A percentile compares a stretch with the other conserved stretches of the same genome.
phyloP scores from a whole-genome alignment of 371 early-diverging fungal genomes.

The Sporodiniella umbellata region DNA sequence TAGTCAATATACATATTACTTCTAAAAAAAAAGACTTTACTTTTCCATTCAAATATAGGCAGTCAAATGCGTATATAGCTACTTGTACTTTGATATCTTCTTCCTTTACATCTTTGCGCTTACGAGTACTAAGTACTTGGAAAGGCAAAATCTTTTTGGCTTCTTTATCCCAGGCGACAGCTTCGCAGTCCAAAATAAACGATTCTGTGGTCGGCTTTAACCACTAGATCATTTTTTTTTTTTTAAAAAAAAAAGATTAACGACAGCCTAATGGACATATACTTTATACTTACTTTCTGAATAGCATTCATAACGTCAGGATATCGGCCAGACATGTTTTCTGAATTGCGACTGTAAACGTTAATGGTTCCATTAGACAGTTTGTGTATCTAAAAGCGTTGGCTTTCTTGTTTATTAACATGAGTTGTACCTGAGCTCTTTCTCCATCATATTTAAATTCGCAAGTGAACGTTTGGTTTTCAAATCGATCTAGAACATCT shows the following conservation, averaged over 20 bases:
- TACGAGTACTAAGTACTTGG: constrained; percentile 97
- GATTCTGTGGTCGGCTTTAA: constrained; percentile 60
- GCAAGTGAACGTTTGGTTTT: constrained; percentile 89
- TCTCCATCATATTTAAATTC: constrained; percentile 99
- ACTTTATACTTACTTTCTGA: constrained; percentile 46
- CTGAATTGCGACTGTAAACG: constrained; percentile 97
- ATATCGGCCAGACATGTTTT: constrained; percentile 94
- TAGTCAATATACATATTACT: not conserved
- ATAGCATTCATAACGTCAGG: constrained; percentile 86
- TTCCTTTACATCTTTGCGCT: constrained; percentile 92
- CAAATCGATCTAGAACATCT: constrained; percentile 94
- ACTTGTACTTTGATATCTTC: constrained; percentile 93
- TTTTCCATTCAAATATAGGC: constrained; percentile 93
- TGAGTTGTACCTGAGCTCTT: constrained; percentile 84
- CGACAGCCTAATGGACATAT: not conserved
- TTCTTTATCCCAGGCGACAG: constrained; percentile 97
- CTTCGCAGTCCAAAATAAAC: constrained; percentile 99
- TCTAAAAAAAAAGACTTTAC: constrained; percentile 26
- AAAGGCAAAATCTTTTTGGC: constrained; percentile 94
- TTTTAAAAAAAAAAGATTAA: not conserved
- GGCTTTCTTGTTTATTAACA: not conserved
- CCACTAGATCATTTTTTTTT: no score
- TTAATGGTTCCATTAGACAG: constrained; percentile 69
- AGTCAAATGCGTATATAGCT: constrained; percentile 98
- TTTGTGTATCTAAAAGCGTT: constrained; percentile 84